A percentile compares a stretch with the other conserved stretches of the same genome.
phyloP scores from a whole-genome alignment of 2,329 filamentous ascomycete species.

The Nemania serpens region DNA sequence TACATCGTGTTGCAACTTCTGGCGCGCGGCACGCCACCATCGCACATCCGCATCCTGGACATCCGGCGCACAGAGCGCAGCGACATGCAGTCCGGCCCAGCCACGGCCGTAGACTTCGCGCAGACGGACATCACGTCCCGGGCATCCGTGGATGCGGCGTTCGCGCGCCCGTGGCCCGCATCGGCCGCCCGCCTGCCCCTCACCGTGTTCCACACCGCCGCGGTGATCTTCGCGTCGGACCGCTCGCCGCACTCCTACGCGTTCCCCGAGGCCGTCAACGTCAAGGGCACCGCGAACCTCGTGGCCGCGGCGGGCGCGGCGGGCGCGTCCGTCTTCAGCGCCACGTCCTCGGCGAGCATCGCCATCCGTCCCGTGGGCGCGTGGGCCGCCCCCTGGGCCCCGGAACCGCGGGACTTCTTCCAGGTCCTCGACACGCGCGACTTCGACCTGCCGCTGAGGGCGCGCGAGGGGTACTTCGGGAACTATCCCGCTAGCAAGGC shows the following conservation, averaged over 20 bases:
- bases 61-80: constrained; percentile 49
- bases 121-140: constrained; percentile 56
- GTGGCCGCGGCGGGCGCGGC: constrained; percentile 51
- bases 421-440: constrained; percentile 54
- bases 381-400: constrained; percentile 44
- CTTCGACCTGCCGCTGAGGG: constrained; percentile 46
- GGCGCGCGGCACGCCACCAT: constrained; percentile 54
- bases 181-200: constrained; percentile 49
- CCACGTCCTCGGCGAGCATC: constrained; percentile 58
- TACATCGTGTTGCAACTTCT: constrained; percentile 60
- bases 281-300: constrained; percentile 55
- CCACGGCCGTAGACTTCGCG: constrained; percentile 47
- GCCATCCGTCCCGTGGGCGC: constrained; percentile 45
- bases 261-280: constrained; percentile 54
- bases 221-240: constrained; percentile 57
- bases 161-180: constrained; percentile 52
- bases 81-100: constrained; percentile 47
- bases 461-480: constrained; percentile 50
- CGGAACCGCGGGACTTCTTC: constrained; percentile 45
- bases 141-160: constrained; percentile 50
- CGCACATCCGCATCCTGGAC: constrained; percentile 59
- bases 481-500: constrained; percentile 59
- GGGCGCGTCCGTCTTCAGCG: constrained; percentile 56
- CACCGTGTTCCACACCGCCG: constrained; percentile 63
- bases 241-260: constrained; percentile 51